phyloP scores from a whole-genome alignment of 1,284 basidiomycete species.

The Sporisorium sorghi region DNA sequence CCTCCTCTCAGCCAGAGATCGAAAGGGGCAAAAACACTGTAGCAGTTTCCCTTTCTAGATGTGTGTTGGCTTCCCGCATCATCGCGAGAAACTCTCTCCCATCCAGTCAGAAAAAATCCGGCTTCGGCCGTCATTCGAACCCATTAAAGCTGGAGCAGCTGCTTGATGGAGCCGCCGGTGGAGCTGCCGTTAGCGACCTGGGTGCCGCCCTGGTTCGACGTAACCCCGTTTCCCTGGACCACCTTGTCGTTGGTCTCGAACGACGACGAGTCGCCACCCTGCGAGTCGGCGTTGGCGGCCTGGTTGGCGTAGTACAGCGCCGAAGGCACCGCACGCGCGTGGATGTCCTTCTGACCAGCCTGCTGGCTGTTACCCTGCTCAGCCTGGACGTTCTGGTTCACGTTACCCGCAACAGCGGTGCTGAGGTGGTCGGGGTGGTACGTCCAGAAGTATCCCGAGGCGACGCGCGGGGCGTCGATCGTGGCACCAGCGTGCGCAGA shows the following conservation, averaged over 20 bases:
- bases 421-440: conserved; percentile 28
- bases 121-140: background rate
- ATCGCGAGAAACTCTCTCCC: background rate
- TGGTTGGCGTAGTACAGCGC: conserved; percentile 22
- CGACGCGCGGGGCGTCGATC: background rate
- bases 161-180: conserved; percentile 30
- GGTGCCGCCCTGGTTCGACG: conserved; percentile 27
- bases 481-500: conserved; percentile 15
- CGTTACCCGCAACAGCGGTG: conserved; percentile 17
- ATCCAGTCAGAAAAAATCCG: background rate
- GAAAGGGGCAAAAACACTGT: background rate
- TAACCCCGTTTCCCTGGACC: conserved; percentile 27
- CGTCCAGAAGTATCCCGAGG: conserved; percentile 29
- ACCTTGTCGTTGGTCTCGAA: conserved; percentile 36
- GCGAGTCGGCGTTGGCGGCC: conserved; percentile 25
- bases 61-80: background rate
- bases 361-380: conserved; percentile 31
- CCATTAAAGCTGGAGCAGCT: conserved; percentile 32
- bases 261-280: conserved; percentile 21
- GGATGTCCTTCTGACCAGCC: conserved; percentile 24
- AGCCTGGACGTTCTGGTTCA: conserved; percentile 23
- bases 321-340: conserved; percentile 9
- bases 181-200: conserved; percentile 25
- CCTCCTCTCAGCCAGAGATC: too few species aligned
- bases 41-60: background rate